Evolutionary conservation across 495 filamentous ascomycete genomes (phyloP), one percentile per base, ranked within the genome.

Genomic region (Copromyces sp.): DNA sequence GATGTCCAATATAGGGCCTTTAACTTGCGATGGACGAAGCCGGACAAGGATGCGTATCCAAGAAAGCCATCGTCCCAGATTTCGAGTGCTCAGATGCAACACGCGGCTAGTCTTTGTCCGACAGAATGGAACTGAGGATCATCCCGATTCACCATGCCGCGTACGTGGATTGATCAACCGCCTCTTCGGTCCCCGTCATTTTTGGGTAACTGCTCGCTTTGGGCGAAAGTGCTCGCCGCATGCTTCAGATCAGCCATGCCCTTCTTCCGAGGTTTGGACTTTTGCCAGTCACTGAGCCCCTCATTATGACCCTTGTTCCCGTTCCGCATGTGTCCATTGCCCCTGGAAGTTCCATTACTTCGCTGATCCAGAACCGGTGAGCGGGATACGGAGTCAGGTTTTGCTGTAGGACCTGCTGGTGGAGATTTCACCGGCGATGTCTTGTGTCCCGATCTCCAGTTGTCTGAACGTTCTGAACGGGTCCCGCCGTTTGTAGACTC

Each of bases 181-280:
- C 86, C 86, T 70, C 87, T 88, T 65, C 86, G 84, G 42, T 88
- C 87, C 17, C 82, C 80, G 12, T 86, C 83, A 37, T 85, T 83
- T 73, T 81, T 86, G 7, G 86, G 86, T 35, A 79, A 75, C 77
- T 83, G 82, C 77, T 88, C 86, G 73, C 82, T 80, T 29, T 83
- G 82, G 7, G 80, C 44, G 41, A 74, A 77, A 9, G 76, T 79
- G 29, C 83, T 83, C 70, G 72, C 74, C 47, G 75, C 74, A 70
- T 74, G 73, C 73, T 82, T 86, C 74, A 73, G 39, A 5, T 79
- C 84, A 70, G 71, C 73, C 32, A 39, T 75, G 12, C 76, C 83
- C 77, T 87, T 87, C 78, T 87, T 87, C 71, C 83, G 84, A 29
- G 78, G 70, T 59, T 83, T 84, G 2, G 81, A 79, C 74, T 84